Percentiles rank a stretch among this genome's conserved stretches.
These are phyloP conservation scores for Candida germanica DNA, from an alignment of 805 yeast genomes.

Conservation along the genomic window DNA sequence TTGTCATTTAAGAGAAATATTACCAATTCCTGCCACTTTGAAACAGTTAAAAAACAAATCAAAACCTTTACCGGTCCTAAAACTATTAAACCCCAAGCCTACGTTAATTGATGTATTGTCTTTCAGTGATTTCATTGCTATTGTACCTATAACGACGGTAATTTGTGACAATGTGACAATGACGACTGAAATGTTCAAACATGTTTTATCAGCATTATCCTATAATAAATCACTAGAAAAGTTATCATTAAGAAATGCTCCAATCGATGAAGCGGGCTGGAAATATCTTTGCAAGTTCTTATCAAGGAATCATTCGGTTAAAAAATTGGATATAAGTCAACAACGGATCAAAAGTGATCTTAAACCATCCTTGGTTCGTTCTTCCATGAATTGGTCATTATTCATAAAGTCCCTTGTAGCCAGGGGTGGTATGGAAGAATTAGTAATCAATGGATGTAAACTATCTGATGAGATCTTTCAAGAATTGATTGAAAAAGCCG, in stretches of 20 bases:
- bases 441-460: slow-evolving; percentile 57
- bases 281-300: slow-evolving; percentile 47
- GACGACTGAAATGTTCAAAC: slow-evolving; percentile 52
- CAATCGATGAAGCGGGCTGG: slow-evolving; percentile 54
- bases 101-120: slow-evolving; percentile 56
- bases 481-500: slow-evolving; percentile 39
- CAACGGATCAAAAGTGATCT: slow-evolving; percentile 49
- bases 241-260: slow-evolving; percentile 52
- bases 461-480: slow-evolving; percentile 40
- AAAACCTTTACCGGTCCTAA: slow-evolving; percentile 51
- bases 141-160: slow-evolving; percentile 52
- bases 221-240: slow-evolving; percentile 46
- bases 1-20: slow-evolving; percentile 85
- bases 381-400: slow-evolving; percentile 53
- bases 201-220: slow-evolving; percentile 45
- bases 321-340: slow-evolving; percentile 56
- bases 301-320: slow-evolving; percentile 38
- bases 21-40: slow-evolving; percentile 85
- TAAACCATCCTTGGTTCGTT: slow-evolving; percentile 33
- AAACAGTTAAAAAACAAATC: slow-evolving; percentile 52
- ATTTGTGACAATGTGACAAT: slow-evolving; percentile 57
- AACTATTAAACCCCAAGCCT: slow-evolving; percentile 56
- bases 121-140: slow-evolving; percentile 54
- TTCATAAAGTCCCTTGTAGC: slow-evolving; percentile 39
- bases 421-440: slow-evolving; percentile 55